Evolutionary conservation across 2,329 filamentous ascomycete genomes (phyloP).

Genomic region (Fusarium falciforme): DNA sequence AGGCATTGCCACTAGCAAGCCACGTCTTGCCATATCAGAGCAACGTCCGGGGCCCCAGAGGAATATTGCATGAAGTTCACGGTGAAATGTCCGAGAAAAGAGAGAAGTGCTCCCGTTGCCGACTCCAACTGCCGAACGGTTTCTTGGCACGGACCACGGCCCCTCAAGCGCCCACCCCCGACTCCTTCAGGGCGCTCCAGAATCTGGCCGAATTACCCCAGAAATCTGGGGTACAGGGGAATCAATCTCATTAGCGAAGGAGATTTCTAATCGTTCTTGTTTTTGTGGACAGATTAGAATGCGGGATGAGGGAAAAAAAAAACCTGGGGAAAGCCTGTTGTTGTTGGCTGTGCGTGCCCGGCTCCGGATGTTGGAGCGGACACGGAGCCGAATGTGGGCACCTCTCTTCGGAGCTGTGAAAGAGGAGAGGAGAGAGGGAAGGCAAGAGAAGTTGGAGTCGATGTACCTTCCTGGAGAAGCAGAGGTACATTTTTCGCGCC

Average conservation of each 20-base stretch:
- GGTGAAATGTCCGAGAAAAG: slow-evolving; percentile 3
- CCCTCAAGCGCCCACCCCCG: slow-evolving; percentile 13
- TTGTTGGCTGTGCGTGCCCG: not conserved
- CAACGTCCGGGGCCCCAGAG: not conserved
- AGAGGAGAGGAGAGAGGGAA: not conserved
- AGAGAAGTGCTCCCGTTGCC: slow-evolving; percentile 29
- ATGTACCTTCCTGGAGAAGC: not conserved
- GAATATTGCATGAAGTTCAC: not conserved
- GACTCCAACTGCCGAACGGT: slow-evolving; percentile 42
- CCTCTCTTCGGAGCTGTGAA: not conserved
- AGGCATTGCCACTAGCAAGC: slow-evolving; percentile 1
- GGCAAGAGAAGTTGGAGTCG: slow-evolving; percentile 17
- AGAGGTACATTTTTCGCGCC: not conserved
- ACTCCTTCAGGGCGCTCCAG: slow-evolving; percentile 13
- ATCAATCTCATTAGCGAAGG: not conserved
- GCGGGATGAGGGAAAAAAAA: not conserved
- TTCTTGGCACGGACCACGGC: slow-evolving; percentile 37
- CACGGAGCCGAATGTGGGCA: not conserved
- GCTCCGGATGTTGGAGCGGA: not conserved
- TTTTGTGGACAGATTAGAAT: slow-evolving; percentile 27
- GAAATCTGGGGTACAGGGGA: slow-evolving; percentile 31
- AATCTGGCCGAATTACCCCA: slow-evolving; percentile 19
- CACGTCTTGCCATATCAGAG: not conserved
- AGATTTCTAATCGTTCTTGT: slow-evolving; percentile 24
- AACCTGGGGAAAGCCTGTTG: slow-evolving; percentile 35